These are phyloP conservation scores for Colletotrichum coccodes DNA, from an alignment of 2,329 filamentous ascomycete species.

Conservation along the genomic window DNA sequence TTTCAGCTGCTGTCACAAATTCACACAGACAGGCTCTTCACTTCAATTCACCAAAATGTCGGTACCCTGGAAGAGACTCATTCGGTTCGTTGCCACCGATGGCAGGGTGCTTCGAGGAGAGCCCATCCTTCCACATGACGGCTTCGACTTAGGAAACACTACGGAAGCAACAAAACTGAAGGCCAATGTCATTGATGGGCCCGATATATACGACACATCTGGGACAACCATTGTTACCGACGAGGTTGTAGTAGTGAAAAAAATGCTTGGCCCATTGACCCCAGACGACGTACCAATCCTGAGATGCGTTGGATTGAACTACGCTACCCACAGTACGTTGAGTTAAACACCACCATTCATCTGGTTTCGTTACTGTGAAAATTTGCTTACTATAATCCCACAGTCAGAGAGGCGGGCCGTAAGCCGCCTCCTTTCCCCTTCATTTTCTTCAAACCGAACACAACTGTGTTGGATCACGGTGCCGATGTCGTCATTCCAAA, in stretches of 20 bases:
- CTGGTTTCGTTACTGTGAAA: no score
- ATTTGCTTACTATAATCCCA: neutral
- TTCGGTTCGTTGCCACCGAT: conserved; percentile 64
- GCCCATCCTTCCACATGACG: conserved; percentile 54
- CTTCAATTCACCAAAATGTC: conserved; percentile 37
- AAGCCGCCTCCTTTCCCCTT: conserved; percentile 59
- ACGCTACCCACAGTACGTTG: conserved; percentile 62
- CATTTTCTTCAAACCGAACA: conserved; percentile 61
- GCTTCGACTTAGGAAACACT: conserved; percentile 60
- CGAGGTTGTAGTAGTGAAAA: conserved; percentile 63
- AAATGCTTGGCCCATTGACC: conserved; percentile 62
- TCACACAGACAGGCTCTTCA: neutral
- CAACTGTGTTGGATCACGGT: conserved; percentile 48
- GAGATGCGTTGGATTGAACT: conserved; percentile 69
- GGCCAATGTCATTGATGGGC: conserved; percentile 61
- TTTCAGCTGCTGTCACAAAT: no score
- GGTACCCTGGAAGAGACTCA: conserved; percentile 60
- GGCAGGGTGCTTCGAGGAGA: conserved; percentile 61
- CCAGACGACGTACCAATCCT: conserved; percentile 63
- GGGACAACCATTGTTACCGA: conserved; percentile 61
- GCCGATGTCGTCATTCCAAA: conserved; percentile 55
- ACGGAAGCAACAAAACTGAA: conserved; percentile 58
- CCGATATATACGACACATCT: conserved; percentile 58
- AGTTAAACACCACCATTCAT: neutral
- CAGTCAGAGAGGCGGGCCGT: conserved; percentile 62